Evolutionary conservation across 345 rosid species (phyloP).

Genomic region (Ailanthus altissimus): DNA sequence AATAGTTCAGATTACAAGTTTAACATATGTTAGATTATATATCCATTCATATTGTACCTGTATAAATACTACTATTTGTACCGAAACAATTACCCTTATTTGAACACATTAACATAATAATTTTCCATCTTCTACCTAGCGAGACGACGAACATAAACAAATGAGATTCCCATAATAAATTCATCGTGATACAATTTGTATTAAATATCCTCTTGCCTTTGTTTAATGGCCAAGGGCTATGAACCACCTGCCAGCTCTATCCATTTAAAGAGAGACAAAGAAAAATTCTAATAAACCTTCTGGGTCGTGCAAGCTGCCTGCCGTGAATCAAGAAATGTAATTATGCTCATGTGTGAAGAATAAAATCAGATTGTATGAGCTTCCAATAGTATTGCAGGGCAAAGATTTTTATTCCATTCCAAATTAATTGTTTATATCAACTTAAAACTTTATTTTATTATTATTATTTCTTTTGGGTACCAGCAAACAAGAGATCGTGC

Average conservation of each 20-base stretch:
- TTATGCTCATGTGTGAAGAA: constrained; percentile 10
- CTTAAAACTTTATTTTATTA: background rate
- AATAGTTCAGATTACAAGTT: background rate
- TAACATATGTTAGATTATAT: background rate
- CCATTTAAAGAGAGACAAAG: background rate
- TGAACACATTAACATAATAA: background rate
- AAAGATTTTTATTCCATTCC: constrained; percentile 7
- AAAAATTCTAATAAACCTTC: background rate
- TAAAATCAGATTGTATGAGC: constrained; percentile 8
- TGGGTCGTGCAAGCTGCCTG: constrained; percentile 3
- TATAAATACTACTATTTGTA: background rate
- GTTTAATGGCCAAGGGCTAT: constrained; percentile 2
- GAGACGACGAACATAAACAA: background rate
- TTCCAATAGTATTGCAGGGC: background rate
- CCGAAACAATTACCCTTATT: background rate
- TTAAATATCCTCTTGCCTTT: background rate
- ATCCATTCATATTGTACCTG: background rate
- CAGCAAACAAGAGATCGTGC: constrained; percentile 16
- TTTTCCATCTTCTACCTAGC: background rate
- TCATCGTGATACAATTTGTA: background rate
- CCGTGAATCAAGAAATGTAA: background rate
- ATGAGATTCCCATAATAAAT: background rate
- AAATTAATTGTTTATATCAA: background rate
- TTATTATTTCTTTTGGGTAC: background rate
- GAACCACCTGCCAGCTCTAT: constrained; percentile 14